These are phyloP conservation scores for Steccherinum ochraceum DNA, from an alignment of 768 basidiomycete genomes.

Conservation along the genomic window DNA sequence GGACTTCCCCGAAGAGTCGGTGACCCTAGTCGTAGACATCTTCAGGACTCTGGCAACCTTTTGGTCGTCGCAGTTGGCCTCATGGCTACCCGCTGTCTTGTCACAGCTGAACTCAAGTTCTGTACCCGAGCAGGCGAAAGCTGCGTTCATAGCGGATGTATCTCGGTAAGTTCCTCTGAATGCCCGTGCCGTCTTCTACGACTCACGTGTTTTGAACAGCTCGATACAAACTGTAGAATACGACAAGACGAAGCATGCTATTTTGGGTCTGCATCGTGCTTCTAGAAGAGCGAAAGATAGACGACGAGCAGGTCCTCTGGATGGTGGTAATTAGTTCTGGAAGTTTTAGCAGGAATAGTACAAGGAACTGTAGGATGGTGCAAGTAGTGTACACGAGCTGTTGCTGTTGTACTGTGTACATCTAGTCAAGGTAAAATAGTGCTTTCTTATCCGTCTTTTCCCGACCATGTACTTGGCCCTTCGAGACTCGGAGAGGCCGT, in stretches of 20 bases:
- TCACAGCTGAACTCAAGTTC: constrained; percentile 59
- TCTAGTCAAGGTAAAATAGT: neutral
- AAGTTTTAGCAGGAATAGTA: neutral
- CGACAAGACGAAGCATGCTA: constrained; percentile 79
- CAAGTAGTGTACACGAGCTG: neutral
- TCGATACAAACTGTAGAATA: constrained; percentile 57
- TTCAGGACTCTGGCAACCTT: constrained; percentile 59
- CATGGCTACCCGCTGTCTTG: constrained; percentile 69
- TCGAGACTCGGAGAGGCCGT: neutral
- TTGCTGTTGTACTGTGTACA: neutral
- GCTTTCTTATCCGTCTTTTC: too few species aligned
- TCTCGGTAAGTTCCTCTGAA: constrained; percentile 50
- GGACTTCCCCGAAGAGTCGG: constrained; percentile 84
- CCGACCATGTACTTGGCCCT: too few species aligned
- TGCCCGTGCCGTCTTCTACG: neutral
- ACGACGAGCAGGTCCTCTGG: constrained; percentile 35
- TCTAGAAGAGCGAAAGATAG: constrained; percentile 72
- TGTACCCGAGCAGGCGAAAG: constrained; percentile 59
- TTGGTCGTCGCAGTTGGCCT: constrained; percentile 64
- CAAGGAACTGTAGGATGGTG: neutral
- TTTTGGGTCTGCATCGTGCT: constrained; percentile 63
- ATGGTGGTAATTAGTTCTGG: constrained; percentile 17
- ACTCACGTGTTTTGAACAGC: constrained; percentile 33
- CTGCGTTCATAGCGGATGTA: constrained; percentile 68
- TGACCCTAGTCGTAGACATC: constrained; percentile 67